These are phyloP conservation scores for Penicillium roqueforti DNA, from an alignment of 495 filamentous ascomycete genomes.

Conservation along the genomic window DNA sequence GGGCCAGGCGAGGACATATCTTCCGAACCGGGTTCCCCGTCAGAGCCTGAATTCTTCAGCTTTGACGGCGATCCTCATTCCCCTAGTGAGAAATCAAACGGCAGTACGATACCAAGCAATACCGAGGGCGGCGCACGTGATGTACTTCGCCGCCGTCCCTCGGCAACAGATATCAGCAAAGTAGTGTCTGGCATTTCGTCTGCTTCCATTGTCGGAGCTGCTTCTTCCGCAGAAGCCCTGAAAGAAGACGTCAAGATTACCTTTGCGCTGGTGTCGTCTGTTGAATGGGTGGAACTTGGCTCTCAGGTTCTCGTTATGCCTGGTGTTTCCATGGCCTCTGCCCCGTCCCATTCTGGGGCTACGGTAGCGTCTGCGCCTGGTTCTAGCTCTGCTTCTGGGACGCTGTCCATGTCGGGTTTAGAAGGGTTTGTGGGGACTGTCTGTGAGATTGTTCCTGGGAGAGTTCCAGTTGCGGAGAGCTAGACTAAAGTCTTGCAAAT, in stretches of 20 bases:
- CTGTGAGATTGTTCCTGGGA: conserved; percentile 32
- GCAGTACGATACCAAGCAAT: background rate
- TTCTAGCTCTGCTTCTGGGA: background rate
- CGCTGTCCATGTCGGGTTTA: conserved; percentile 28
- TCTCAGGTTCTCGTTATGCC: conserved; percentile 76
- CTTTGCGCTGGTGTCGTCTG: conserved; percentile 67
- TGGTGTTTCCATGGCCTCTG: conserved; percentile 39
- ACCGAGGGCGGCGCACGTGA: background rate
- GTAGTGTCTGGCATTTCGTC: conserved; percentile 15
- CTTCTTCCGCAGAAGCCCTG: conserved; percentile 19
- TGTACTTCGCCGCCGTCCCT: conserved; percentile 6
- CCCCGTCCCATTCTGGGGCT: conserved; percentile 24
- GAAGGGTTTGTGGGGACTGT: conserved; percentile 50
- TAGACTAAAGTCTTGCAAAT: background rate
- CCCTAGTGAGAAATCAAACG: conserved; percentile 18
- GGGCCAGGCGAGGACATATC: conserved; percentile 26
- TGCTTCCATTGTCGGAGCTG: background rate
- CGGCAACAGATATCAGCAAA: conserved; percentile 24
- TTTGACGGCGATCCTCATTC: conserved; percentile 56
- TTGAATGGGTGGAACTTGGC: conserved; percentile 83
- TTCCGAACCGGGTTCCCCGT: conserved; percentile 29
- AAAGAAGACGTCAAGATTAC: conserved; percentile 57
- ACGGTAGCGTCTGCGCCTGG: conserved; percentile 22
- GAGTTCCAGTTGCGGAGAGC: conserved; percentile 11
- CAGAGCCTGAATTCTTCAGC: conserved; percentile 58